Percentiles rank a stretch among this genome's conserved stretches.
These are phyloP conservation scores for Syzygium aqueum DNA, from an alignment of 345 rosid genomes.

Conservation along the genomic window DNA sequence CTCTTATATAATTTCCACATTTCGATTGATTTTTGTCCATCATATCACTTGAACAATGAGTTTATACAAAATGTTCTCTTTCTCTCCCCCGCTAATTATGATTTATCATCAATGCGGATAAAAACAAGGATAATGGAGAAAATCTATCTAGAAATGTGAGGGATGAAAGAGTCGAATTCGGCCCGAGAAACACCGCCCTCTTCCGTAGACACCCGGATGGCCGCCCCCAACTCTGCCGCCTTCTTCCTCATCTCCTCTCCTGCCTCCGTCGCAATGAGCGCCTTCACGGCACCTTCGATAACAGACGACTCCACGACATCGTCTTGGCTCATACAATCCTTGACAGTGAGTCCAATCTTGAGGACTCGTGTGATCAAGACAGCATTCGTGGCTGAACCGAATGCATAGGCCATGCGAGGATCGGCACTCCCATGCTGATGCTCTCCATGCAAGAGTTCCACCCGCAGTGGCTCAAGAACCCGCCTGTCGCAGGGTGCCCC, in stretches of 20 bases:
- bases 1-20: background rate
- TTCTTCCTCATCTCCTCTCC: conserved; percentile 38
- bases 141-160: conserved; percentile 32
- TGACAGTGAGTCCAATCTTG: conserved; percentile 22
- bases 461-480: conserved; percentile 57
- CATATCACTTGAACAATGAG: background rate
- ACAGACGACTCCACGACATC: conserved; percentile 10
- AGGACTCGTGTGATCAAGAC: conserved; percentile 31
- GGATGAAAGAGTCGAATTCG: conserved; percentile 41
- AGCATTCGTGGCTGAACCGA: conserved; percentile 46
- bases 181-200: conserved; percentile 32
- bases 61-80: too few relatives aligned
- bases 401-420: conserved; percentile 57
- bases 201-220: conserved; percentile 7
- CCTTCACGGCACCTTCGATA: conserved; percentile 20
- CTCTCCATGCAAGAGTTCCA: conserved; percentile 77
- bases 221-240: conserved; percentile 21
- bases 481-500: conserved; percentile 34
- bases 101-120: background rate
- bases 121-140: background rate
- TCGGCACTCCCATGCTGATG: conserved; percentile 51
- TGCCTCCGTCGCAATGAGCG: conserved; percentile 35
- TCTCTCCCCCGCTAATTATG: background rate
- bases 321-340: conserved; percentile 17
- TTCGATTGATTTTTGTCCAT: background rate